Evolutionary conservation across 441 rosid genomes (phyloP).

Genomic region (Jatropha podagrica): DNA sequence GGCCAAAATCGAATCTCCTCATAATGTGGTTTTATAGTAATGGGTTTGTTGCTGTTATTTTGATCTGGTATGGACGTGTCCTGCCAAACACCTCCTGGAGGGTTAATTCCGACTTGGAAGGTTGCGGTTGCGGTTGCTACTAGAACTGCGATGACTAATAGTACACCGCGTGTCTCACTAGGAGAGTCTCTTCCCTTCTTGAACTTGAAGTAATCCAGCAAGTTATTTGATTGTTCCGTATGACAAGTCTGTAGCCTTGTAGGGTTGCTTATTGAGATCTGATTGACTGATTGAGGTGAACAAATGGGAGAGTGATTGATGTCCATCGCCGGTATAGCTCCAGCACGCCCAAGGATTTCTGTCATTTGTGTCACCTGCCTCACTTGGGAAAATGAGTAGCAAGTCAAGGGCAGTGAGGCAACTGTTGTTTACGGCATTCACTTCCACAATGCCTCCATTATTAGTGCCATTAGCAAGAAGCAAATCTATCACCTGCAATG

Average conservation of each 20-base stretch:
- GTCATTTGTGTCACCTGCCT: conserved; percentile 5
- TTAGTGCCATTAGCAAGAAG: neutral
- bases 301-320: neutral
- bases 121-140: conserved; percentile 17
- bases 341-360: conserved; percentile 18
- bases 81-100: conserved; percentile 56
- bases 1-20: conserved; percentile 11
- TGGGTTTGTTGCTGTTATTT: conserved; percentile 28
- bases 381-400: conserved; percentile 17
- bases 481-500: conserved; percentile 17
- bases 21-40: conserved; percentile 18
- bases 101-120: conserved; percentile 12
- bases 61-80: conserved; percentile 23
- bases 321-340: conserved; percentile 6
- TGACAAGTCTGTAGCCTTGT: conserved; percentile 23
- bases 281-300: conserved; percentile 1
- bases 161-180: conserved; percentile 27
- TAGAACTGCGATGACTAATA: conserved; percentile 10
- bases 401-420: conserved; percentile 17
- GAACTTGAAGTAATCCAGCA: conserved; percentile 47
- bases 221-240: conserved; percentile 18
- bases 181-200: conserved; percentile 49
- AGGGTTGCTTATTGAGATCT: neutral
- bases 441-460: neutral
- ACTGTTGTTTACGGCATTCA: conserved; percentile 1